Percentiles rank a stretch among this genome's conserved stretches.
Conservation (phyloP, 2,329 filamentous ascomycete species). For the Stemphylium beticola region DNA sequence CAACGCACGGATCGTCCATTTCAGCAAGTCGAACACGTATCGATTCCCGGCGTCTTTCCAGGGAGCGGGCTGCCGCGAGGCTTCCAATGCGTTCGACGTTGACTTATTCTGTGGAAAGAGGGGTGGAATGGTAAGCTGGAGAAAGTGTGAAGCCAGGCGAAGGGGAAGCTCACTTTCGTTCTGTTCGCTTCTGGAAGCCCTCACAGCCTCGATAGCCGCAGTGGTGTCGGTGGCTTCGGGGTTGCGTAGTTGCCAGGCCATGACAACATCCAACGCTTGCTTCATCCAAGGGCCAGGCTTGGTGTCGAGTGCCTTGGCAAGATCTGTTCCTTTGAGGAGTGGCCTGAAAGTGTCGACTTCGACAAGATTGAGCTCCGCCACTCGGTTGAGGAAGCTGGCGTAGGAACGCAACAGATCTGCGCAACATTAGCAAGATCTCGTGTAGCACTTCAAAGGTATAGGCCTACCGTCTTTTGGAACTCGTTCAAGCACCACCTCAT, state of each 20-base stretch:
- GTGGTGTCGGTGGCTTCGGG: slow-evolving; percentile 67
- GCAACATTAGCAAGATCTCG: slow-evolving; percentile 18
- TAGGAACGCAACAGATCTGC: slow-evolving; percentile 59
- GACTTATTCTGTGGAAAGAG: slow-evolving; percentile 60
- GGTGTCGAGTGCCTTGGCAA: slow-evolving; percentile 69
- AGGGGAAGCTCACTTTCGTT: slow-evolving; percentile 58
- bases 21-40: slow-evolving; percentile 62
- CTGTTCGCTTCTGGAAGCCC: slow-evolving; percentile 52
- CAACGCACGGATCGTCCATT: slow-evolving; percentile 64
- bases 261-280: slow-evolving; percentile 76
- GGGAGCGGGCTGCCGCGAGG: slow-evolving; percentile 60
- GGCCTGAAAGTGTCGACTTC: slow-evolving; percentile 58
- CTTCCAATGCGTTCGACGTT: slow-evolving; percentile 55
- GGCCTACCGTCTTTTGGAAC: slow-evolving; percentile 53
- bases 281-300: slow-evolving; percentile 86
- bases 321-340: slow-evolving; percentile 73
- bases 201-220: slow-evolving; percentile 55
- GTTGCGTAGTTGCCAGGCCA: slow-evolving; percentile 88
- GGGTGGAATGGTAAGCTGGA: slow-evolving; percentile 69
- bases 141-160: slow-evolving; percentile 60
- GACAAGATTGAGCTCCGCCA: slow-evolving; percentile 58
- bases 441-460: neutral
- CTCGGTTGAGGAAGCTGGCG: slow-evolving; percentile 58
- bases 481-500: slow-evolving; percentile 60
- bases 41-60: slow-evolving; percentile 64